Base-by-base conservation (phyloP, 1,139 yeast genomes). In the Pichia sp. region DNA sequence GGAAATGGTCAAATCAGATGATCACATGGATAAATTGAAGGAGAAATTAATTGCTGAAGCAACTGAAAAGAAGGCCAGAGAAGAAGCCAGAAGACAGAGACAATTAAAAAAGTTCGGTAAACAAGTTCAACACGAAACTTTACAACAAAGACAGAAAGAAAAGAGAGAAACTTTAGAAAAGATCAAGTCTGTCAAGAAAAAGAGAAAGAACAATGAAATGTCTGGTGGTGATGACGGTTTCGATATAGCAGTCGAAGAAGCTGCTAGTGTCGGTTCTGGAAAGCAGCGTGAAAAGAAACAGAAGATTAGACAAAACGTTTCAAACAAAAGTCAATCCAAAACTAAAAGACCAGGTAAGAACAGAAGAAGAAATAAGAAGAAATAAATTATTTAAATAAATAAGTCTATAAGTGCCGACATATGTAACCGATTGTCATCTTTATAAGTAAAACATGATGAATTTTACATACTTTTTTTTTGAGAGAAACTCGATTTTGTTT, bases 1-100 rank as follows among this genome's bases (percentile, higher is more conserved):
- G 9, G 99, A 92, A 67, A 92, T 92, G 99, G 86, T 88, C 52
- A 92, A 92, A 71, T 83, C 90, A 49, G 99, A 92, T 64, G 97
- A 88, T 64, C 99, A 92, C 65, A 92, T 92, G 99, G 97, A 88
- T 61, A 86, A 80, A 66, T 75, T 92, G 59, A 88, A 87, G 73
- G 71, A 72, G 61, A 87, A 86, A 65, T 73, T 92, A 57, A 72
- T 88, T 40, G 76, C 79, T 51, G 96, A 87, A 61, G 97, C 95
- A 44, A 84, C 94, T 35, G 83, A 85, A 60, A 86, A 85, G 76
- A 85, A 85, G 67, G 97, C 96, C 2, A 75, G 88, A 42, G 94
- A 86, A 64, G 97, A 88, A 47, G 95, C 97, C 35, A 85, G 85
- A 70, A 84, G 84, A 66, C 97, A 92, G 70, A 82, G 98, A 67